A percentile compares a stretch with the other conserved stretches of the same genome.
phyloP scores from a whole-genome alignment of 2,329 filamentous ascomycete genomes.

The Botrytis fabae region DNA sequence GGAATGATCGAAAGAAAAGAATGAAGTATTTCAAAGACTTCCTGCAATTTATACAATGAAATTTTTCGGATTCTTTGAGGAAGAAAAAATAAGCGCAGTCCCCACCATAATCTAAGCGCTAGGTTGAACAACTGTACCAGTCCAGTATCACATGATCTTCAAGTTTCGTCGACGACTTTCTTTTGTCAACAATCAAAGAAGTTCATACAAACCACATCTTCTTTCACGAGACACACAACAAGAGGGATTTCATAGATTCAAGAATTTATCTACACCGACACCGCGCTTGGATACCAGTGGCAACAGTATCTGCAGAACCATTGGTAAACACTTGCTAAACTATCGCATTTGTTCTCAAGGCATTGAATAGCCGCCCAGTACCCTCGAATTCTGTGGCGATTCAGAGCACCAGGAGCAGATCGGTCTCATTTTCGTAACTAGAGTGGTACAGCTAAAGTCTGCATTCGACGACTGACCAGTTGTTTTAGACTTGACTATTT shows the following conservation, averaged over 20 bases:
- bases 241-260: neutral
- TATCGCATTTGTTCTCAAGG: neutral
- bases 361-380: neutral
- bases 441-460: neutral
- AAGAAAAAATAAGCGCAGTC: conserved; percentile 5
- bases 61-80: neutral
- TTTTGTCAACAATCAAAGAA: neutral
- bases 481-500: neutral
- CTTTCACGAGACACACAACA: neutral
- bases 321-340: neutral
- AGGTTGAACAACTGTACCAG: neutral
- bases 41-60: neutral
- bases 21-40: neutral
- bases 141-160: neutral
- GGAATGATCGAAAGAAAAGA: neutral
- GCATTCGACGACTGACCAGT: neutral
- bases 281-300: neutral
- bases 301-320: neutral
- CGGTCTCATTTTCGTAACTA: neutral
- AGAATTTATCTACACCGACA: neutral
- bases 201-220: neutral
- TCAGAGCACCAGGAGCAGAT: neutral
- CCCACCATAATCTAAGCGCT: neutral
- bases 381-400: neutral
- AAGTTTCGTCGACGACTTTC: neutral